Evolutionary conservation across 1,284 basidiomycete genomes (phyloP).

Genomic region (Ganoderma boninense): DNA sequence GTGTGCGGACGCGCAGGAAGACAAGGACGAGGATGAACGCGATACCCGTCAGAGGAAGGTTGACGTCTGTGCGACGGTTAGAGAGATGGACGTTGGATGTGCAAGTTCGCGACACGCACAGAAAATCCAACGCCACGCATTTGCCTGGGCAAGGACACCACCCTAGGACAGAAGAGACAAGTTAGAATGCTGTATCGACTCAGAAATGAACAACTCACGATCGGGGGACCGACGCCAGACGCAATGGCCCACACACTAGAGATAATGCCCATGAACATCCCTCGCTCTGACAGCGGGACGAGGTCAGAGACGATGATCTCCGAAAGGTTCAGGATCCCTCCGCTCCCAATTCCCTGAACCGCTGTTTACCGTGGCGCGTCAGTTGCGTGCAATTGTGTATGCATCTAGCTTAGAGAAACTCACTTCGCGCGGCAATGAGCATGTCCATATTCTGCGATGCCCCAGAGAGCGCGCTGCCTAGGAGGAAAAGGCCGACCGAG

Average conservation of each 20-base stretch:
- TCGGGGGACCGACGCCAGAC: conserved; percentile 16
- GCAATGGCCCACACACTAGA: conserved; percentile 19
- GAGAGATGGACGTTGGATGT: no score
- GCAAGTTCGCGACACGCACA: conserved; percentile 26
- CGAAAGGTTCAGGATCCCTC: conserved; percentile 49
- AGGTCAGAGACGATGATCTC: conserved; percentile 53
- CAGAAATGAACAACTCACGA: conserved; percentile 11
- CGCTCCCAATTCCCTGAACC: conserved; percentile 56
- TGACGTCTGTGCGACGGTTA: conserved; percentile 29
- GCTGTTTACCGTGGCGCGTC: conserved; percentile 32
- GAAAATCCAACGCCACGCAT: conserved; percentile 37
- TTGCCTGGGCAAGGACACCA: conserved; percentile 27
- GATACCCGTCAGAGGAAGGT: conserved; percentile 32
- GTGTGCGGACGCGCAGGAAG: conserved; percentile 39
- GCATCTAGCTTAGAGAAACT: neutral
- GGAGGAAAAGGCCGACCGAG: conserved; percentile 43
- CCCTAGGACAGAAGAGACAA: conserved; percentile 20
- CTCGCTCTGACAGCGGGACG: conserved; percentile 27
- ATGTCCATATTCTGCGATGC: conserved; percentile 44
- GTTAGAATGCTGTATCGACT: conserved; percentile 13
- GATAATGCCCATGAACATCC: conserved; percentile 16
- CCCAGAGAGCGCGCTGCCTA: conserved; percentile 46
- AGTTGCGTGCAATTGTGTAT: no score
- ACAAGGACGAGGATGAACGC: conserved; percentile 27
- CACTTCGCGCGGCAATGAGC: conserved; percentile 37